Base-by-base conservation (phyloP, 164 flowering plant genomes). In the Dillenia turbinata region DNA sequence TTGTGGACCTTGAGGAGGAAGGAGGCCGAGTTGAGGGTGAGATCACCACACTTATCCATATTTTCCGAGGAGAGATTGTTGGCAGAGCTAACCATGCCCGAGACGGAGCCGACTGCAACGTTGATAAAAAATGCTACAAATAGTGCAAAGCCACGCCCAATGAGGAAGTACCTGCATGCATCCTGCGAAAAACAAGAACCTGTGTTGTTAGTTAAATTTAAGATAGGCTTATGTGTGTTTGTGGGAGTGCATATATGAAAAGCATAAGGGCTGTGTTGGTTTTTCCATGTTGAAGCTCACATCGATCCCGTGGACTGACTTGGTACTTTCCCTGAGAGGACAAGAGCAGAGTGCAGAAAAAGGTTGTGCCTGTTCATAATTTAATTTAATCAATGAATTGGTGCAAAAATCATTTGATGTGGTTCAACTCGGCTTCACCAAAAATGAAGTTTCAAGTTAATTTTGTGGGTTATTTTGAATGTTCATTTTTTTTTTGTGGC, bases 321-420 rank as follows among this genome's bases (percentile, higher is more conserved):
- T 8, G 98, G 97, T 40, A 77, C 69, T 70, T 93, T 90, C 44
- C 97, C 67, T 0, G 98, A 88, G 7, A 92, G 83, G 13, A 92
- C 98, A 9, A 92, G 82, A 61, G 92, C 97, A 2, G 98, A 92
- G 56, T 92, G 98, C 47, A 92, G 93, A 63, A 90, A 92, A 0
- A 92, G 83, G 57, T 92, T 92, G 56, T 92, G 98, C 77, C 96
- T 92, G 88, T 63, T 4, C 8, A 68, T 14, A 50, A 43, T 19
- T 19, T 19, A 19, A 19, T 1, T 19, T 1, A 19, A 19, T 19
- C 22, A 19, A 19, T 19, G 22, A 19, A 19, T 19, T 19, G 22
- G 22, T 19, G 22, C 22, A 1, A 19, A 19, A 19, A 19, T 19
- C 22, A 19, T 1, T 19, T 19, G 22, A 19, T 19, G 22, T 19